Evolutionary conservation across 441 rosid species (phyloP).

Genomic region (Daphne laureola): DNA sequence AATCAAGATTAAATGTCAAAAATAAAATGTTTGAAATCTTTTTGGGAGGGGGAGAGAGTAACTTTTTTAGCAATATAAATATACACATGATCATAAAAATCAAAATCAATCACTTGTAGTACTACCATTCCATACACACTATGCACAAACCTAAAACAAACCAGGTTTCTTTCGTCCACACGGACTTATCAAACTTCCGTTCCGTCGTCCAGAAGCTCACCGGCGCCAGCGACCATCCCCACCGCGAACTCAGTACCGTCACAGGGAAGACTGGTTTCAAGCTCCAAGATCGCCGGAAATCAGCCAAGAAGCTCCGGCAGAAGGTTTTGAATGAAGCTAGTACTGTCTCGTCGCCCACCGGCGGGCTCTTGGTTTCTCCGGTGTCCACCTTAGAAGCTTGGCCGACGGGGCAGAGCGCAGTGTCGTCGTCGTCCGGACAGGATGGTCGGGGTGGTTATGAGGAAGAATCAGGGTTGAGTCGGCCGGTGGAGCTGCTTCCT

Average conservation of each 20-base stretch:
- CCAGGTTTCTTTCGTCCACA: slow-evolving; percentile 77
- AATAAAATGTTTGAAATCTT: too few relatives aligned
- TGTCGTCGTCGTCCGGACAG: slow-evolving; percentile 27
- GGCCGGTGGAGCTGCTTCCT: slow-evolving; percentile 47
- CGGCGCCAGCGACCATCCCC: slow-evolving; percentile 46
- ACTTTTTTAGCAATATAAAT: too few relatives aligned
- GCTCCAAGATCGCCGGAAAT: slow-evolving; percentile 74
- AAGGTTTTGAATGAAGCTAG: slow-evolving; percentile 33
- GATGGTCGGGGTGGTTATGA: slow-evolving; percentile 1
- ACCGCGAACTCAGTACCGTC: slow-evolving; percentile 10
- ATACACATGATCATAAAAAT: too few relatives aligned
- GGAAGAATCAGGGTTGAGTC: slow-evolving; percentile 32
- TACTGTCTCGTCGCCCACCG: slow-evolving; percentile 11
- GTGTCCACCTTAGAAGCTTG: slow-evolving; percentile 67
- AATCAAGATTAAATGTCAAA: too few relatives aligned
- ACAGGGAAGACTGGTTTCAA: slow-evolving; percentile 45
- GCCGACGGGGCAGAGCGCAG: slow-evolving; percentile 29
- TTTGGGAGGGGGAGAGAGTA: too few relatives aligned
- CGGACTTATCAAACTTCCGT: slow-evolving; percentile 78
- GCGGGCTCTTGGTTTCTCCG: slow-evolving; percentile 52
- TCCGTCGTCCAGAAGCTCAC: slow-evolving; percentile 76
- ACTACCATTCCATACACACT: not conserved
- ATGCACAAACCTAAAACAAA: slow-evolving; percentile 27
- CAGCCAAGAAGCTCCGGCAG: slow-evolving; percentile 55
- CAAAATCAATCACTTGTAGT: too few relatives aligned